Evolutionary conservation across 805 yeast species (phyloP), one percentile per base, ranked within the genome.

Genomic region (Metschnikowia proteae): DNA sequence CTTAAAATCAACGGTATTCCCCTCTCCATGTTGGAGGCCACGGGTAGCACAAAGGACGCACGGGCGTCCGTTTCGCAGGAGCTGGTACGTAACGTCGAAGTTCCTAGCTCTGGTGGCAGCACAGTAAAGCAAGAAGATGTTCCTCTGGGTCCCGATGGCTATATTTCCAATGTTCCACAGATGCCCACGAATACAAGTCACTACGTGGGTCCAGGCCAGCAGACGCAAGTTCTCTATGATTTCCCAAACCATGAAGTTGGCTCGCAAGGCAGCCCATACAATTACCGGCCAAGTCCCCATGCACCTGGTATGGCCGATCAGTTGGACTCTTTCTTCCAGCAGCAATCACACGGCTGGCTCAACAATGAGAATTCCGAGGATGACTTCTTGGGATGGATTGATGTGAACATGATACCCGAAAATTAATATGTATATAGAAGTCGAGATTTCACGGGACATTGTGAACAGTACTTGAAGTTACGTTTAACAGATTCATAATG

Each of bases 301-400:
- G 32, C 35, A 23, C 37, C 45, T n/a, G 65, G 60, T 0, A 57
- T 60, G 50, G 60, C 60, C 13, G 67, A 57, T 50, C 73, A 63
- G 46, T 66, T 82, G 59, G 83, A 84, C 57, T 74, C 74, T 17
- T 85, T 86, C 56, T 82, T 86, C 66, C 89, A 85, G 62, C 89
- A 85, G 63, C 94, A 87, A 57, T 86, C 90, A 27, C 81, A 84
- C 31, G 91, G 89, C 29, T 88, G 96, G 96, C 78, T 84, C 62
- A 90, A 88, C 60, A 84, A 82, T 47, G 70, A 66, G 45, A 60
- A 66, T 48, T 71, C 69, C 30, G 88, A 83, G 45, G 97, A 91
- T 61, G 97, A 91, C 62, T 86, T 91, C 60, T 70, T 91, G 41
- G 97, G 97, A 9, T 91, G 96, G 96, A 86, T 91, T 72, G 96